Percentiles rank a stretch among this genome's conserved stretches.
These are phyloP conservation scores for Termitomyces sp. DNA, from an alignment of 768 basidiomycete genomes.

Conservation along the genomic window DNA sequence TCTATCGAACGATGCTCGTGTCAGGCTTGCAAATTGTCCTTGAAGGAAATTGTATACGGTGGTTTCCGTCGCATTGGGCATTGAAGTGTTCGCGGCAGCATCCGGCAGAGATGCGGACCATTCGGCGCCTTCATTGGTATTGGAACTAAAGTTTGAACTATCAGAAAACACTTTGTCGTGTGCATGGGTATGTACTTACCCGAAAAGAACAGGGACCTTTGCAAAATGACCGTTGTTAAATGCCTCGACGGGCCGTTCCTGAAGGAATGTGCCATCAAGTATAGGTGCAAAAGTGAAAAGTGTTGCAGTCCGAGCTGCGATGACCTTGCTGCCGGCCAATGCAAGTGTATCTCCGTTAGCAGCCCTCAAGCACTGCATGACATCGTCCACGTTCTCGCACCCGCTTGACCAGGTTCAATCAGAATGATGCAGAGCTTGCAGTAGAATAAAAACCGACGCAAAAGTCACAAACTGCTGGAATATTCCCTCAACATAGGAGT, in stretches of 20 bases:
- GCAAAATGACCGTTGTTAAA: slow-evolving; percentile 31
- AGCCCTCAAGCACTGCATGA: slow-evolving; percentile 28
- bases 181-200: slow-evolving; percentile 16
- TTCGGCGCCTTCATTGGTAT: slow-evolving; percentile 34
- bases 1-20: slow-evolving; percentile 20
- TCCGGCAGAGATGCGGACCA: slow-evolving; percentile 32
- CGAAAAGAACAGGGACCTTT: slow-evolving; percentile 34
- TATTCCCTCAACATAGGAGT: slow-evolving; percentile 27
- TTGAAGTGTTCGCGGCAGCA: slow-evolving; percentile 32
- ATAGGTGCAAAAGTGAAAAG: slow-evolving; percentile 35
- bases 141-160: slow-evolving; percentile 20
- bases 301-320: slow-evolving; percentile 24
- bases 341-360: slow-evolving; percentile 22
- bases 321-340: slow-evolving; percentile 24
- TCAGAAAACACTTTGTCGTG: background rate
- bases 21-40: slow-evolving; percentile 32
- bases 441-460: slow-evolving; percentile 22
- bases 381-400: slow-evolving; percentile 15
- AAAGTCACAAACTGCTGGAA: slow-evolving; percentile 28
- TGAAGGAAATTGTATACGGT: slow-evolving; percentile 36
- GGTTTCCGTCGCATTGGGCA: slow-evolving; percentile 27
- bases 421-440: background rate
- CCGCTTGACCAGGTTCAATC: slow-evolving; percentile 2
- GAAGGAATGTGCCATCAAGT: slow-evolving; percentile 28
- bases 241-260: slow-evolving; percentile 31